Conservation (phyloP, 148 eudicot genomes). For the Spergularia bocconei region DNA sequence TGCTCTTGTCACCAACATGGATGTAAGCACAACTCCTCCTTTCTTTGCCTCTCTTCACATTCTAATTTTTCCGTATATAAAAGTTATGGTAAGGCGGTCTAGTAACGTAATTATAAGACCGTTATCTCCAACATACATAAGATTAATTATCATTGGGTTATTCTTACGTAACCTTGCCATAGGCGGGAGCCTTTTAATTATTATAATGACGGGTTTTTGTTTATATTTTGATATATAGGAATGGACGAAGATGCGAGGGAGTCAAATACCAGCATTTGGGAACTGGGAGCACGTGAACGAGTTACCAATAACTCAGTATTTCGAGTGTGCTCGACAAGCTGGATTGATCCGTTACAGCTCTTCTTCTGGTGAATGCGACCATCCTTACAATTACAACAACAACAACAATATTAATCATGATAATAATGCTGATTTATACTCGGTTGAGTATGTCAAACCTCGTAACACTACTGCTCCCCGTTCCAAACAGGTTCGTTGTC, state of each 20-base stretch:
- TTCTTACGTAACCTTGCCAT: too few relatives aligned
- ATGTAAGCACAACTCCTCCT: background rate
- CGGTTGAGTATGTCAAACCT: conserved; percentile 15
- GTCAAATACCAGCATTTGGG: conserved; percentile 71
- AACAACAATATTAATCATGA: background rate
- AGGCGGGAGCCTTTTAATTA: too few relatives aligned
- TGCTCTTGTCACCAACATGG: background rate
- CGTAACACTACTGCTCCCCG: conserved; percentile 2
- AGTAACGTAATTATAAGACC: background rate
- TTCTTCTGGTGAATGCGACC: conserved; percentile 38
- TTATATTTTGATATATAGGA: conserved; percentile 9
- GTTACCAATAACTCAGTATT: conserved; percentile 70
- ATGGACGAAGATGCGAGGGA: conserved; percentile 13
- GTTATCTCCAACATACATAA: too few relatives aligned
- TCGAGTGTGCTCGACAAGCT: conserved; percentile 65
- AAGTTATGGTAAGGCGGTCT: background rate
- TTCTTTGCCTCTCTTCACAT: background rate
- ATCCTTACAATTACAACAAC: conserved; percentile 3
- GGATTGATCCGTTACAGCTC: conserved; percentile 54
- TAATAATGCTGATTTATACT: conserved; percentile 21
- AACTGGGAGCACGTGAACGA: conserved; percentile 70
- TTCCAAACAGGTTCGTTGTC: conserved; percentile 18
- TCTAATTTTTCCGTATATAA: background rate
- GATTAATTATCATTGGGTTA: too few relatives aligned
- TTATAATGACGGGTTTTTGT: too few relatives aligned